A percentile compares a stretch with the other conserved stretches of the same genome.
These are phyloP conservation scores for Berberis thunbergii DNA, from an alignment of 164 flowering plant genomes.

Conservation along the genomic window DNA sequence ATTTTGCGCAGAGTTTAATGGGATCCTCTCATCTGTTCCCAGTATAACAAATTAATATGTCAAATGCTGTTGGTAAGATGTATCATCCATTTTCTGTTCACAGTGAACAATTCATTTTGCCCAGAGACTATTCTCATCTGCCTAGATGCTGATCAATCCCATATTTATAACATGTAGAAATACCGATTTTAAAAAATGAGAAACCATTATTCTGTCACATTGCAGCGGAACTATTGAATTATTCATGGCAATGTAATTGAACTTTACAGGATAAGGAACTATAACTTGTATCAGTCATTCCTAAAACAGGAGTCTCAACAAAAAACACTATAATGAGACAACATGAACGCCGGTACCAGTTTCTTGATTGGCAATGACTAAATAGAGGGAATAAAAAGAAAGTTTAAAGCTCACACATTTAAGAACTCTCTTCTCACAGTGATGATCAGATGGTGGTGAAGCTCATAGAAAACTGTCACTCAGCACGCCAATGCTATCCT, in stretches of 20 bases:
- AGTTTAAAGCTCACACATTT: too few species aligned
- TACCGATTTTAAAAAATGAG: background rate
- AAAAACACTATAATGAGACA: background rate
- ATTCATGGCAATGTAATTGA: background rate
- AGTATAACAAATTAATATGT: too few species aligned
- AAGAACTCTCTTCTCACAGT: background rate
- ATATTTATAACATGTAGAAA: background rate
- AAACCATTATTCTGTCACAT: background rate
- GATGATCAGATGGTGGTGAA: background rate
- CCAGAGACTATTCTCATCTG: too few species aligned
- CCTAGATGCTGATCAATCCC: too few species aligned
- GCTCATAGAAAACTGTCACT: background rate
- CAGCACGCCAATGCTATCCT: background rate
- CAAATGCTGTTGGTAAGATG: too few species aligned
- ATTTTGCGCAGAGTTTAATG: too few species aligned
- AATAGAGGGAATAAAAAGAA: too few species aligned
- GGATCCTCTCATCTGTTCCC: too few species aligned
- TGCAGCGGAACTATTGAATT: background rate
- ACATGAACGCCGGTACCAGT: background rate
- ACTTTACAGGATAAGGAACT: constrained; percentile 1
- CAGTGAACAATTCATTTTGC: too few species aligned
- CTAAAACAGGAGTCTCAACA: background rate
- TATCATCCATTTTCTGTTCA: too few species aligned
- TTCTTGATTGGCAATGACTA: too few species aligned
- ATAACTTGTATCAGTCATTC: background rate